Evolutionary conservation across 1,284 basidiomycete genomes (phyloP).

Genomic region (Ustilago curta): DNA sequence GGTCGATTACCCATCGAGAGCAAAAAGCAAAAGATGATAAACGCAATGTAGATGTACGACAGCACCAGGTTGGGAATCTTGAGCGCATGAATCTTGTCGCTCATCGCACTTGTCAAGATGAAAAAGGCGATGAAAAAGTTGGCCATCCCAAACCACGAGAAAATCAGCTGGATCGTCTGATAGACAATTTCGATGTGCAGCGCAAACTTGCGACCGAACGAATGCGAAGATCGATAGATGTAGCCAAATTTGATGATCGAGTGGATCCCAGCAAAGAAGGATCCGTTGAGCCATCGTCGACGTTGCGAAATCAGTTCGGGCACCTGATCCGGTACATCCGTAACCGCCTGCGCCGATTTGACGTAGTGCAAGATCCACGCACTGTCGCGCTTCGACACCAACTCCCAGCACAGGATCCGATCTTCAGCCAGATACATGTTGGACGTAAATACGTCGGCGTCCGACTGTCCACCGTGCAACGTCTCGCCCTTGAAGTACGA

Average conservation of each 20-base stretch:
- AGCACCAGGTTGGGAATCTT: slow-evolving; percentile 63
- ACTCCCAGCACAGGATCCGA: slow-evolving; percentile 67
- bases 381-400: slow-evolving; percentile 70
- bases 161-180: slow-evolving; percentile 64
- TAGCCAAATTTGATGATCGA: slow-evolving; percentile 68
- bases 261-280: slow-evolving; percentile 67
- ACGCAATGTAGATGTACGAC: slow-evolving; percentile 66
- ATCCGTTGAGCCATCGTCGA: slow-evolving; percentile 66
- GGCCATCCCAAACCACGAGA: slow-evolving; percentile 66
- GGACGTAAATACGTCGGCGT: slow-evolving; percentile 66
- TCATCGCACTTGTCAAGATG: slow-evolving; percentile 62
- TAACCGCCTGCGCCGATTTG: slow-evolving; percentile 65
- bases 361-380: slow-evolving; percentile 68
- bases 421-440: slow-evolving; percentile 69
- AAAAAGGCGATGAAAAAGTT: slow-evolving; percentile 63
- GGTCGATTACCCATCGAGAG: slow-evolving; percentile 68
- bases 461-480: slow-evolving; percentile 70
- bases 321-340: slow-evolving; percentile 64
- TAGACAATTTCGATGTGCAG: slow-evolving; percentile 68
- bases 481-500: slow-evolving; percentile 93
- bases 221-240: slow-evolving; percentile 67
- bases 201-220: slow-evolving; percentile 59
- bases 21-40: slow-evolving; percentile 67
- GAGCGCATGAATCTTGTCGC: slow-evolving; percentile 52
- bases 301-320: slow-evolving; percentile 67